Conservation (phyloP, 176 grass and related monocot species). For the maize (Zea mays) region DNA sequence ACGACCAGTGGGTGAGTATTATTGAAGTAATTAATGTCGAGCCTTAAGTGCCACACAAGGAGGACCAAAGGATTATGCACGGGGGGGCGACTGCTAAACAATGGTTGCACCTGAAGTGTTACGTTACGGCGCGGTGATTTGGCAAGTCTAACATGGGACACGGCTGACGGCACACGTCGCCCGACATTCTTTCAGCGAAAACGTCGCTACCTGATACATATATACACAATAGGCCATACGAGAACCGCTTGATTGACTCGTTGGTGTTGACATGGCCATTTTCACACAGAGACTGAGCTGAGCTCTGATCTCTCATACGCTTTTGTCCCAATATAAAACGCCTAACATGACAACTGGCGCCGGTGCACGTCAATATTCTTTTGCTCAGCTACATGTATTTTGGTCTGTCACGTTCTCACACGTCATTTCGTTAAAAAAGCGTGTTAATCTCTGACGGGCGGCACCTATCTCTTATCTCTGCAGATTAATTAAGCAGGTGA, state of each 20-base stretch:
- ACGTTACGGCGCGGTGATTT: no score
- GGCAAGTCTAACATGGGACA: neutral
- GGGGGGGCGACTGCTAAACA: no score
- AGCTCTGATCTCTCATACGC: neutral
- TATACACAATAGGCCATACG: neutral
- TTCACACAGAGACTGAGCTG: neutral
- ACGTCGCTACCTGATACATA: neutral
- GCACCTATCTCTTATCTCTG: neutral
- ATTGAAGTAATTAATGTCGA: no score
- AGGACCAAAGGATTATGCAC: no score
- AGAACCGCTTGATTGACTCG: conserved; percentile 24
- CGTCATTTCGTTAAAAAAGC: conserved; percentile 8
- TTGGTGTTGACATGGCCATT: neutral
- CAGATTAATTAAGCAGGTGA: conserved; percentile 19
- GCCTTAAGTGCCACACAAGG: no score
- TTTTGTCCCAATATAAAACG: conserved; percentile 19
- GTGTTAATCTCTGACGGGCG: conserved; percentile 34
- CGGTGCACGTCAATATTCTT: neutral
- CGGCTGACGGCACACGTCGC: conserved; percentile 22
- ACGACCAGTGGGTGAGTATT: no score
- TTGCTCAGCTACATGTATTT: neutral
- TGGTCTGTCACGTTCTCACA: conserved; percentile 28
- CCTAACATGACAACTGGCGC: conserved; percentile 20
- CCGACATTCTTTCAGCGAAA: conserved; percentile 13
- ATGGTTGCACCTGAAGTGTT: no score